Evolutionary conservation across 2,329 filamentous ascomycete species (phyloP), one percentile per base, ranked within the genome.

Genomic region (Zymoseptoria brevis): DNA sequence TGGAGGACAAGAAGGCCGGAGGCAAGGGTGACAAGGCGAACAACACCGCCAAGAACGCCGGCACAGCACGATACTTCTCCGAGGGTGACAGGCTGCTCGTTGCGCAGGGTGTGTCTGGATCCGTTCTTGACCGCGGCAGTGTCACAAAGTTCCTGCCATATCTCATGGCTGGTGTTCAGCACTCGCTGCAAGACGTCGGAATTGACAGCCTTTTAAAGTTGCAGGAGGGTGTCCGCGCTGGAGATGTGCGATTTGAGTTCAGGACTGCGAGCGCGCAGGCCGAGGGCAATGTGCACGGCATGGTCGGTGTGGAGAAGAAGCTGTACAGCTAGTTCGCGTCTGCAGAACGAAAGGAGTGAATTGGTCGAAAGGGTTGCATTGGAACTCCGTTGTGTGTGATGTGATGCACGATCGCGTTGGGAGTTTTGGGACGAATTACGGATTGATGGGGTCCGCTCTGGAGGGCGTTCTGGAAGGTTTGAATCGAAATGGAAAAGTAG

Each of bases 261-360:
- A 84, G 94, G 69, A 97, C 91, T 62, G 88, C 91, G 61, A 96
- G 91, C 76, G 94, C 94, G 55, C 91, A 96, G 83, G 83, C 95
- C 60, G 94, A 99, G 81, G 94, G 94, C 65, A 94, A 93, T 73
- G 92, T 99, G 62, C 95, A 97, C 79, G 85, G 85, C 60, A 91
- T 99, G 83, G 91, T 97, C 81, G 93, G 90, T 74, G 97, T 96
- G 75, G 94, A 97, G 82, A 99, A 99, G 88, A 99, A 97, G 84
- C 88, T 99, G 67, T 99, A 96, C 78, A 90, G 91, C 70, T 96
- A 68, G 58, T 52, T 19, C 16, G 11, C 3, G 16, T 16, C 35
- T 5, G 16, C 35, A n/a, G 16, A 45, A 45, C 16, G 16, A 7
- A 11, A 45, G 16, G 35, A 45, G 11, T 45, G 13, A 9, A 16